Conservation (phyloP, 305 asterid genomes). For the Ilex paraguariensis region DNA sequence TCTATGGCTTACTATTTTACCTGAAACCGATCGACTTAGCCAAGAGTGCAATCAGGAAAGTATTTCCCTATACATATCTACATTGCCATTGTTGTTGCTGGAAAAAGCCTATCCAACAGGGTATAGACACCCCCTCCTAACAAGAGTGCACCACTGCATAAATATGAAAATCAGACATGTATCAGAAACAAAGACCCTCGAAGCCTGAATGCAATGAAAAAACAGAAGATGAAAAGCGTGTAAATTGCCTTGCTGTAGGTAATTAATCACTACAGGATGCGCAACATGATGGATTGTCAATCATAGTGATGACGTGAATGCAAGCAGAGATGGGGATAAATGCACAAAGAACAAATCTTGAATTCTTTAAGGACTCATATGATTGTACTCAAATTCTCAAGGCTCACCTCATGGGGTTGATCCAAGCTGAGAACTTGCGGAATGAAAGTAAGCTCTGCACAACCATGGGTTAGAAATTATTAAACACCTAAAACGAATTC, state of each 20-base stretch:
- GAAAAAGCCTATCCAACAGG: slow-evolving; percentile 64
- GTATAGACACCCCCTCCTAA: slow-evolving; percentile 84
- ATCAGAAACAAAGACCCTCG: slow-evolving; percentile 2
- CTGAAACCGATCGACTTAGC: no score
- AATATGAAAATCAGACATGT: slow-evolving; percentile 7
- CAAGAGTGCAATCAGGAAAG: no score
- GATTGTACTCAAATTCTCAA: no score
- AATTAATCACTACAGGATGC: no score
- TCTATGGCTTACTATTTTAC: no score
- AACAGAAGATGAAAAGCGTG: no score
- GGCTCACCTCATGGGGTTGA: slow-evolving; percentile 67
- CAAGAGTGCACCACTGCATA: slow-evolving; percentile 72
- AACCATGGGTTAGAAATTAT: slow-evolving; percentile 1
- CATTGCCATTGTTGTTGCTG: slow-evolving; percentile 56
- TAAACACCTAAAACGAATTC: no score
- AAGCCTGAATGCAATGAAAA: no score
- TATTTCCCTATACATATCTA: slow-evolving; percentile 1
- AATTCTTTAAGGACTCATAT: no score
- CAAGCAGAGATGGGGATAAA: not conserved
- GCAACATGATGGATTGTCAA: no score
- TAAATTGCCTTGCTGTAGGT: no score
- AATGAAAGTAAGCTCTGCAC: slow-evolving; percentile 80
- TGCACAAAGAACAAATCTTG: not conserved
- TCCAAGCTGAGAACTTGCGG: slow-evolving; percentile 89
- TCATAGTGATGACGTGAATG: not conserved